Percentiles rank a stretch among this genome's conserved stretches.
Evolutionary conservation across 352 stramenopile genomes (phyloP).

Genomic region (Pythium oligandrum): DNA sequence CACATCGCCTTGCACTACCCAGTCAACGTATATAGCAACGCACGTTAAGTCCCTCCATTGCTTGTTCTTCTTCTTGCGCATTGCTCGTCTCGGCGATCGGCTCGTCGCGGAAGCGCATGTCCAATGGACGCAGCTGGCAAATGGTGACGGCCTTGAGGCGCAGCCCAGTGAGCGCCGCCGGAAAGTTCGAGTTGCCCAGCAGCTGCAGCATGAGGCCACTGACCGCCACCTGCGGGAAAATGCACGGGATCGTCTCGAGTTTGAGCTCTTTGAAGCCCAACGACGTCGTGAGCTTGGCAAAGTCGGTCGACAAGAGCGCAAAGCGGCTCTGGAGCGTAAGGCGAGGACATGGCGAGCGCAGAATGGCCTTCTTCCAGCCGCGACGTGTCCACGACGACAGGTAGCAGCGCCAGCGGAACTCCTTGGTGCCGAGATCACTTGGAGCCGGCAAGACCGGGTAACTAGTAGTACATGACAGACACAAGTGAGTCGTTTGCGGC

Average conservation of each 20-base stretch:
- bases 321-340: constrained; percentile 77
- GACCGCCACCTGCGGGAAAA: constrained; percentile 63
- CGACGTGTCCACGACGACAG: constrained; percentile 52
- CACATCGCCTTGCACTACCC: constrained; percentile 4
- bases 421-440: constrained; percentile 65
- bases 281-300: constrained; percentile 76
- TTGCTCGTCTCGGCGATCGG: neutral
- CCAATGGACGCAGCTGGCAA: constrained; percentile 57
- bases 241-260: constrained; percentile 69
- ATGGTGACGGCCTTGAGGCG: constrained; percentile 72
- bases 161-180: constrained; percentile 38
- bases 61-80: constrained; percentile 7
- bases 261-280: constrained; percentile 57
- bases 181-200: constrained; percentile 81
- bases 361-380: constrained; percentile 45
- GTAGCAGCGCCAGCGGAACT: constrained; percentile 76
- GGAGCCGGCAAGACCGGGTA: constrained; percentile 60
- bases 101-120: constrained; percentile 61
- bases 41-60: constrained; percentile 26
- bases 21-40: constrained; percentile 5
- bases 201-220: constrained; percentile 73
- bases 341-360: constrained; percentile 58
- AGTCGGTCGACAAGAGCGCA: constrained; percentile 61
- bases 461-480: constrained; percentile 13
- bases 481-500: neutral